Base-by-base conservation (phyloP, 2,329 filamentous ascomycete genomes). In the Nigrospora osmanthi region DNA sequence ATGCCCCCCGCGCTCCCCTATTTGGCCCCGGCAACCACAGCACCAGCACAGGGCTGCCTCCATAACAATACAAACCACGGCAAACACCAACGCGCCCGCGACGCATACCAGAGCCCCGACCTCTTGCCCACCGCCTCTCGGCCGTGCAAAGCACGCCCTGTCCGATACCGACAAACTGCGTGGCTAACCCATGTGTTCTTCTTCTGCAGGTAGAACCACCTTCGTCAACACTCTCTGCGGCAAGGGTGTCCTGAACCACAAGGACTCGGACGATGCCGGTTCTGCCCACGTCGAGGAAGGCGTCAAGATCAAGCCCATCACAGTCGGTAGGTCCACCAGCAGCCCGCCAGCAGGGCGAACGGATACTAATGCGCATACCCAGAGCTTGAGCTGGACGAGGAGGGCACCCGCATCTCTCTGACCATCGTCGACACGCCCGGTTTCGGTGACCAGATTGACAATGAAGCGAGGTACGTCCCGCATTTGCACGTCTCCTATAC, bases 191-290 rank as follows among this genome's bases (percentile, higher is more conserved):
- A 36, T 7, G 28, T 13, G 14, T 45, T 50, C 40, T 49, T 50
- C 40, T 49, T 52, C 36, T 49, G 46, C 58, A 95, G 89, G 93
- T 64, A 87, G 93, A 66, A 98, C 93, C 54, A 98, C 93, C 61
- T 98, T 98, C 63, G 93, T 98, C 71, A 98, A 98, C 78, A 98
- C 93, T 43, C 89, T 98, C 56, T 98, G 93, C 75, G 89, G 89
- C 66, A 90, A 95, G 78, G 80, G 83, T 61, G 93, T 98, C 44
- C 82, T 98, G 54, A 73, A 81, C 57, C 85, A 90, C 71, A 95
- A 95, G 76, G 91, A 97, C 58, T 84, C 85, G 48, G 93, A 98
- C 61, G 93, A 98, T 72, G 80, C 90, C 52, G 78, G 77, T 63
- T 84, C 83, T 56, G 91, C 91, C 61, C 89, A 96, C 67, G 69